Percentiles rank a stretch among this genome's conserved stretches.
These are phyloP conservation scores for Saprolegnia diclina DNA, from an alignment of 352 stramenopile species.

Conservation along the genomic window DNA sequence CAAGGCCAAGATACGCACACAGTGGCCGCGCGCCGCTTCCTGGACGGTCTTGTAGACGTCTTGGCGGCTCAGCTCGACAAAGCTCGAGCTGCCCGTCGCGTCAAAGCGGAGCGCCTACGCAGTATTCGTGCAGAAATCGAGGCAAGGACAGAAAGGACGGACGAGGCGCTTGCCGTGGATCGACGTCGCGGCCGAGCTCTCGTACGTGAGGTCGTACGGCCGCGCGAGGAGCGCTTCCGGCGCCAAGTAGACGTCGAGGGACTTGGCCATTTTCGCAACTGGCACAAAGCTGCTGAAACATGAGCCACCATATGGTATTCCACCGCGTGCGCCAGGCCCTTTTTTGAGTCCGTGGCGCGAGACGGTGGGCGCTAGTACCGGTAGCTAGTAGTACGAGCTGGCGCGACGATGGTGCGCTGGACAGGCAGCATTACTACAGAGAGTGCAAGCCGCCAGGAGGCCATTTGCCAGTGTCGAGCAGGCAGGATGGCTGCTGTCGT, in stretches of 20 bases:
- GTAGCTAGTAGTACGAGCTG: too few species aligned
- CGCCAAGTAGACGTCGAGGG: neutral
- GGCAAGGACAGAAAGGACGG: neutral
- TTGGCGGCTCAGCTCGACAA: slow-evolving; percentile 46
- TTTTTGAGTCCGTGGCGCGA: too few species aligned
- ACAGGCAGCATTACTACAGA: too few species aligned
- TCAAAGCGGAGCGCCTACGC: slow-evolving; percentile 49
- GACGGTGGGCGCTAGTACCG: too few species aligned
- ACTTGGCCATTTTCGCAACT: neutral
- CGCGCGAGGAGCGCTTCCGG: neutral
- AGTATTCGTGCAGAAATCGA: neutral
- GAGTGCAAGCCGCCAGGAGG: too few species aligned
- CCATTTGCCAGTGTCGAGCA: too few species aligned
- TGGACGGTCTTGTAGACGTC: slow-evolving; percentile 51
- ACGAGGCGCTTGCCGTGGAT: slow-evolving; percentile 15
- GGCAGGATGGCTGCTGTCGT: too few species aligned
- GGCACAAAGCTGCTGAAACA: too few species aligned
- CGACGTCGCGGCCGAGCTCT: neutral
- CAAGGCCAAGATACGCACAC: neutral
- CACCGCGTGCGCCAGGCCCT: too few species aligned
- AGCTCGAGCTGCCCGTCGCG: slow-evolving; percentile 39
- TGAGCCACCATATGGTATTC: too few species aligned
- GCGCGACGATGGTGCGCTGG: too few species aligned
- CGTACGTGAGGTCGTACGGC: slow-evolving; percentile 7
- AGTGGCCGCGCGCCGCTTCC: neutral